Evolutionary conservation across 305 asterid species (phyloP).

Genomic region (Fraxinus paxiana): DNA sequence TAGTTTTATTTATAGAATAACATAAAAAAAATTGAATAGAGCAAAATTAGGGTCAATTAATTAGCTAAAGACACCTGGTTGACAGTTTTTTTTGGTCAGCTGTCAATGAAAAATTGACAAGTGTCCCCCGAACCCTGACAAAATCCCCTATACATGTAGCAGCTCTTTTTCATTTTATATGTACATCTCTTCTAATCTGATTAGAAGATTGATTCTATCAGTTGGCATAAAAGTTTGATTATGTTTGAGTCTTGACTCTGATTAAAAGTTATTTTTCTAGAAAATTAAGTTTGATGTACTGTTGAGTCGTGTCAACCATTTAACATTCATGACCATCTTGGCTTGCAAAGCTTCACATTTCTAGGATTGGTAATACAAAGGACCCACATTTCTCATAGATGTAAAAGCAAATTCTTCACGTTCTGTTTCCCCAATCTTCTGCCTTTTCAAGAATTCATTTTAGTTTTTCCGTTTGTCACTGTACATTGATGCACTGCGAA

Average conservation of each 20-base stretch:
- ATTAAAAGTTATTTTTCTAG: background rate
- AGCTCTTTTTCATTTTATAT: too few relatives aligned
- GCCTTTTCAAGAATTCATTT: background rate
- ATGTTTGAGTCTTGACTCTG: background rate
- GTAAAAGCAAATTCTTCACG: background rate
- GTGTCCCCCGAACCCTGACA: too few relatives aligned
- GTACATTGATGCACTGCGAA: background rate
- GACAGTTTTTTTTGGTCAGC: too few relatives aligned
- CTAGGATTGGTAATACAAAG: background rate
- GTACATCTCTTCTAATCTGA: too few relatives aligned
- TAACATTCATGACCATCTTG: background rate
- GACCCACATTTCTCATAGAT: background rate
- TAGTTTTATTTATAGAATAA: background rate
- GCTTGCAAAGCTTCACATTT: background rate
- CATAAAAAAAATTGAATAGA: background rate
- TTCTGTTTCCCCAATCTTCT: too few relatives aligned
- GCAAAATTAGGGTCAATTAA: background rate
- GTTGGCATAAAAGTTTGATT: background rate
- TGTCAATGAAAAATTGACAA: too few relatives aligned
- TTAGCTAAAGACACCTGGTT: background rate
- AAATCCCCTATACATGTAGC: too few relatives aligned
- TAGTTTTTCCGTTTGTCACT: background rate
- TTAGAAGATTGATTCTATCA: background rate
- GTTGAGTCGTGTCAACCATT: background rate
- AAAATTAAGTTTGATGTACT: background rate